phyloP scores from a whole-genome alignment of 345 rosid species.

The Hibiscus tridactylites region DNA sequence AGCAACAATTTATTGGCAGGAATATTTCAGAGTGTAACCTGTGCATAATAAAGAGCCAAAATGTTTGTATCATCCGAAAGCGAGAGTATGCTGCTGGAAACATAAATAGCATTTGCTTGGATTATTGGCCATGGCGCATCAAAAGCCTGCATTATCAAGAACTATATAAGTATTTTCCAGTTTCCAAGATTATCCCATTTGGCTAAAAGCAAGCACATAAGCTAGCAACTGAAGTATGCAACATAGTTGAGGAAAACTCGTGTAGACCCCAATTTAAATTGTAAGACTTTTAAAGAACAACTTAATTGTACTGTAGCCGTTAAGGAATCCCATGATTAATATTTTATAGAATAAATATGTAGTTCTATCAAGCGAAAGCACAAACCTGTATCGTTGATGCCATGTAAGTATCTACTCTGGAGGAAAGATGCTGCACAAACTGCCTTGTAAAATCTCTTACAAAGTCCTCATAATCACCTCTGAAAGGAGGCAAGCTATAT shows the following conservation, averaged over 20 bases:
- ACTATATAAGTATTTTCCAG: no score
- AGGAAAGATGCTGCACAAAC: constrained; percentile 46
- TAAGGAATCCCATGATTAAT: background rate
- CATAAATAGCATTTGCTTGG: constrained; percentile 90
- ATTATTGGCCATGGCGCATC: constrained; percentile 93
- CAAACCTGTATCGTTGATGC: constrained; percentile 79
- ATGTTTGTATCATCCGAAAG: constrained; percentile 42
- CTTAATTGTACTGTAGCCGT: background rate
- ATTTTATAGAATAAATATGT: background rate
- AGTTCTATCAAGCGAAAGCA: background rate
- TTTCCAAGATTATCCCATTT: background rate
- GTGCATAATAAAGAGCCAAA: constrained; percentile 53
- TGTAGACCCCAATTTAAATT: background rate
- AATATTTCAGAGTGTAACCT: constrained; percentile 36
- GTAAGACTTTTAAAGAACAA: background rate
- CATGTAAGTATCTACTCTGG: constrained; percentile 70
- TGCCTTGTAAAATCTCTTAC: constrained; percentile 14
- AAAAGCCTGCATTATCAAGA: constrained; percentile 51
- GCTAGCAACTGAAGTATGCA: background rate
- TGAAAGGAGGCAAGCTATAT: constrained; percentile 23
- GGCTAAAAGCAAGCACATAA: background rate
- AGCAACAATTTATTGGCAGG: background rate
- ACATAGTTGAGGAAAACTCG: background rate
- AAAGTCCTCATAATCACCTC: constrained; percentile 69
- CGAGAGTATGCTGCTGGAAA: constrained; percentile 71